Evolutionary conservation across 768 basidiomycete genomes (phyloP).

Genomic region (Filobasidium wieringae): DNA sequence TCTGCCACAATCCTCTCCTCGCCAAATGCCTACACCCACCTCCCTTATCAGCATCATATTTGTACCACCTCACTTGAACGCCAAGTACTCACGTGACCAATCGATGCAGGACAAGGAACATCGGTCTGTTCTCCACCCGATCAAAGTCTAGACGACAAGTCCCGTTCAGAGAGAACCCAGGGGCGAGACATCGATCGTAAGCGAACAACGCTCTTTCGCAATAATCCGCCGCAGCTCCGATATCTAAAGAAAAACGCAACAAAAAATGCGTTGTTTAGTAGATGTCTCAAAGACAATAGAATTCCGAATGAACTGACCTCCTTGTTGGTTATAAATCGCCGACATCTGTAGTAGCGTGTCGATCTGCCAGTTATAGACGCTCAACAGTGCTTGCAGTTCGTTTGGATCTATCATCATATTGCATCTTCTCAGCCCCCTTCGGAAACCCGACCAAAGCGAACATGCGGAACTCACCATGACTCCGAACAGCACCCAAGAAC

Average conservation of each 20-base stretch:
- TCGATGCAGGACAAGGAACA: slow-evolving; percentile 77
- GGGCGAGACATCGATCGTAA: slow-evolving; percentile 79
- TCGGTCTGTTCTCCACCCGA: slow-evolving; percentile 80
- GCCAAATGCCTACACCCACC: slow-evolving; percentile 55
- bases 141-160: slow-evolving; percentile 78
- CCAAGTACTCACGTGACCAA: slow-evolving; percentile 56
- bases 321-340: slow-evolving; percentile 44
- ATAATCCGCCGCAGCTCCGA: slow-evolving; percentile 70
- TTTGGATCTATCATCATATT: slow-evolving; percentile 32
- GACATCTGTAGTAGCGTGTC: slow-evolving; percentile 80
- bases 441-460: too few species aligned
- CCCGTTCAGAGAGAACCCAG: slow-evolving; percentile 73
- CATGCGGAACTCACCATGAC: slow-evolving; percentile 67
- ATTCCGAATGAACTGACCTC: slow-evolving; percentile 11
- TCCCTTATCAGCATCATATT: neutral
- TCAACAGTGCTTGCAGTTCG: slow-evolving; percentile 59
- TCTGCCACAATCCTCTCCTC: slow-evolving; percentile 76
- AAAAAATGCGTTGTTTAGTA: neutral
- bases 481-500: slow-evolving; percentile 68
- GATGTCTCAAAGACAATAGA: neutral
- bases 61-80: neutral
- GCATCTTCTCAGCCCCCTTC: too few species aligned
- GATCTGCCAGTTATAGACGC: slow-evolving; percentile 74
- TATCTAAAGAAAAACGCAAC: slow-evolving; percentile 46
- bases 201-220: slow-evolving; percentile 88